phyloP scores from a whole-genome alignment of 2,329 filamentous ascomycete species.

The Aspergillus sp. region DNA sequence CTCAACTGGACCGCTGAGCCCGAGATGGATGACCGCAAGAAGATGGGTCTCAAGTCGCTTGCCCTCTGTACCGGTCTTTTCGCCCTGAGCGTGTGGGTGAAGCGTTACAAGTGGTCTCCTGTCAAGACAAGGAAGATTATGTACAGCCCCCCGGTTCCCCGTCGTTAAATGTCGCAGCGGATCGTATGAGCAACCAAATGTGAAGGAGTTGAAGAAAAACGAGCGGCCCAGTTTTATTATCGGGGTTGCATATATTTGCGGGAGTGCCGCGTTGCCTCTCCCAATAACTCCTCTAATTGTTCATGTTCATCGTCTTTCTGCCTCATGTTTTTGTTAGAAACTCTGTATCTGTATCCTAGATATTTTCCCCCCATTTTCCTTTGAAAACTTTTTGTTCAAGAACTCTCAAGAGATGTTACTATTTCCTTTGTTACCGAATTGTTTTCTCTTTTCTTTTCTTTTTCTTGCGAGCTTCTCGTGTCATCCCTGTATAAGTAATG shows the following conservation, averaged over 20 bases:
- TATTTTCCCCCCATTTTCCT: conserved; percentile 25
- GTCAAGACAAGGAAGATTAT: conserved; percentile 92
- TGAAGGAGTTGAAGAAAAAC: conserved; percentile 15
- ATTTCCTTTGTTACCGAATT: conserved; percentile 27
- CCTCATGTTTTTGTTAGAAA: conserved; percentile 30
- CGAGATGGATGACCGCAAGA: conserved; percentile 99
- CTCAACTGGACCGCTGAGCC: conserved; percentile 98
- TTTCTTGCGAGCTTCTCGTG: neutral
- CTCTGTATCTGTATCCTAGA: conserved; percentile 39
- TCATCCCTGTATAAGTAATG: neutral
- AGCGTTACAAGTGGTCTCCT: conserved; percentile 98
- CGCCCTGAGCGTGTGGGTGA: conserved; percentile 89
- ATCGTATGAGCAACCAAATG: conserved; percentile 24
- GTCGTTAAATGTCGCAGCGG: conserved; percentile 25
- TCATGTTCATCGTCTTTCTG: conserved; percentile 22
- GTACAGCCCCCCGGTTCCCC: conserved; percentile 63
- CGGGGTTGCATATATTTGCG: conserved; percentile 13
- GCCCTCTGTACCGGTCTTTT: conserved; percentile 70
- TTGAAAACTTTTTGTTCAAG: conserved; percentile 30
- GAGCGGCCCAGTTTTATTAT: too few relatives aligned
- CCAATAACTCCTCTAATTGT: conserved; percentile 17
- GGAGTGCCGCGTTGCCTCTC: conserved; percentile 17
- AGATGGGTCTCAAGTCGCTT: conserved; percentile 97
- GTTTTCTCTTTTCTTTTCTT: neutral
- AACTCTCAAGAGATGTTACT: conserved; percentile 26